Base-by-base conservation (phyloP, 1,284 basidiomycete species). In the Trametes sp. region DNA sequence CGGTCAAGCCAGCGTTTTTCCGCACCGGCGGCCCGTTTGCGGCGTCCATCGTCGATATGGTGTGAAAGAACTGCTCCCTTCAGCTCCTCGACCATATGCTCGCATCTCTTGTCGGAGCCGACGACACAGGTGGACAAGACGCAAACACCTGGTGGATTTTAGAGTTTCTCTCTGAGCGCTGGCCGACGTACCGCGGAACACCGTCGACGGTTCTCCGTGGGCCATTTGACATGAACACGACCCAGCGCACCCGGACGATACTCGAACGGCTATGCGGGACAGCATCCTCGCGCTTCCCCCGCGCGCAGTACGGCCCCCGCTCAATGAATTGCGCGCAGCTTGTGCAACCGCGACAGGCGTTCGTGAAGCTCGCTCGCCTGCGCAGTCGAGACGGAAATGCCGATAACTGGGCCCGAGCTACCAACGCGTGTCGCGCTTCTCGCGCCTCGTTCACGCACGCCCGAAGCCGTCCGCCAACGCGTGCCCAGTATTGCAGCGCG, bases 391-490 rank as follows among this genome's bases (percentile, higher is more conserved):
- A 16, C 44, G 24, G n/a, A n/a, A 23, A 9, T 26, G 33, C 13
- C 11, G n/a, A 51, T 36, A 9, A 21, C 24, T 33, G 51, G 19
- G 19, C 33, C 45, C 52, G 53, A n/a, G 46, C 45, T n/a, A 26
- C 59, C 26, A 26, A n/a, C 59, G 51, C 59, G 36, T 60, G 59
- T 33, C 45, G 52, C 35, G 52, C 59, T 60, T 60, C 52, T 33
- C 28, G 45, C 28, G 41, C 46, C 46, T 41, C 36, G 4, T 50
- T 44, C 54, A 9, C 31, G 21, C 42, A 8, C 44, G 42, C 42
- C 29, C 42, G 54, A 45, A 24, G 44, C 23, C 29, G n/a, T 45
- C 26, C 28, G 42, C 36, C 36, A 41, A 19, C 38, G 38, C 38
- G 38, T 41, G 36, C 19, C 19, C 38, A 26, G 19, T n/a, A 42